These are phyloP conservation scores for Glycyrrhiza uralensis DNA, from an alignment of 306 rosid genomes.

Conservation along the genomic window DNA sequence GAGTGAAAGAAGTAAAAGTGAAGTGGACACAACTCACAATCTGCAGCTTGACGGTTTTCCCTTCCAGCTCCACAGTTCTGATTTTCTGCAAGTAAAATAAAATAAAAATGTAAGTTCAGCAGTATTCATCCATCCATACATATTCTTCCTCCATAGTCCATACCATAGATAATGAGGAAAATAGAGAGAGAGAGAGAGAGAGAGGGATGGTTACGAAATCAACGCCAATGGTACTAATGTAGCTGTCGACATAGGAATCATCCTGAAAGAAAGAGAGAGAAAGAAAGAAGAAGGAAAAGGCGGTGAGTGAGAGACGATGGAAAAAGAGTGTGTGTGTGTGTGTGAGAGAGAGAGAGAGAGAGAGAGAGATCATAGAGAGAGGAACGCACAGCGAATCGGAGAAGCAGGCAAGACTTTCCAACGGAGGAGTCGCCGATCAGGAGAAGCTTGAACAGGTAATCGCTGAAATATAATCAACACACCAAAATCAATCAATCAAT, in stretches of 20 bases:
- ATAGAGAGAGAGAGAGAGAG: background rate
- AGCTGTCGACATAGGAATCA: slow-evolving; percentile 92
- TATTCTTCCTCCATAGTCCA: background rate
- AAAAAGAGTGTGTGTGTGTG: background rate
- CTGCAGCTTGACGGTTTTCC: slow-evolving; percentile 91
- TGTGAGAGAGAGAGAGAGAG: no score
- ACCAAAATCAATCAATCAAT: background rate
- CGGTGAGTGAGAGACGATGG: no score
- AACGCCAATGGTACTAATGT: slow-evolving; percentile 94
- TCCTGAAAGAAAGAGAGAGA: slow-evolving; percentile 40
- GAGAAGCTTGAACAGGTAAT: slow-evolving; percentile 88
- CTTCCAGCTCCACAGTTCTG: slow-evolving; percentile 86
- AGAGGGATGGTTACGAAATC: slow-evolving; percentile 63
- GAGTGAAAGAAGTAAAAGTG: background rate
- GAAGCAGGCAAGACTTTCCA: slow-evolving; percentile 91
- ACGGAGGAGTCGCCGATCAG: slow-evolving; percentile 96
- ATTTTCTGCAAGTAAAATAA: no score
- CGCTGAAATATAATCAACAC: slow-evolving; percentile 42
- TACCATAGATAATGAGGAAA: background rate
- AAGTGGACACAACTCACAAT: slow-evolving; percentile 59
- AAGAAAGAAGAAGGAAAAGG: background rate
- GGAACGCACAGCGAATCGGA: slow-evolving; percentile 73
- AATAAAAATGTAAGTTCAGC: no score
- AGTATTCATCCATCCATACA: no score
- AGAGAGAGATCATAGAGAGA: background rate